phyloP scores from a whole-genome alignment of 345 rosid genomes.

The Murraya paniculata region DNA sequence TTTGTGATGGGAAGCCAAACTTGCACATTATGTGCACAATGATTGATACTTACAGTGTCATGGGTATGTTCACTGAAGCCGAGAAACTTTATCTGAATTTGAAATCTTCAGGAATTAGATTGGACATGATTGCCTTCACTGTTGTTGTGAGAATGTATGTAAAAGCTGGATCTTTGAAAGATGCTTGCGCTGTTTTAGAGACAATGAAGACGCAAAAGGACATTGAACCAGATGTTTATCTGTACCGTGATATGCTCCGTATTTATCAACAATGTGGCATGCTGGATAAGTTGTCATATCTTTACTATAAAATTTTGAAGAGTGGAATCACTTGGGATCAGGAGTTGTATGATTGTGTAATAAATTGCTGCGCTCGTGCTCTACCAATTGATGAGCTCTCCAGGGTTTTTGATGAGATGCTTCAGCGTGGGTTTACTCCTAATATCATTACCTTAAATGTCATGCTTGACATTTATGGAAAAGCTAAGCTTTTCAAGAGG shows the following conservation, averaged over 20 bases:
- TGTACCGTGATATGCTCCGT: constrained; percentile 81
- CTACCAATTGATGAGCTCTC: constrained; percentile 76
- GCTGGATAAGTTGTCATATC: constrained; percentile 48
- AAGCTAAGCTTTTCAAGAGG: constrained; percentile 74
- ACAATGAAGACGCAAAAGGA: constrained; percentile 60
- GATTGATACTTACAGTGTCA: constrained; percentile 64
- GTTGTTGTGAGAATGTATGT: constrained; percentile 77
- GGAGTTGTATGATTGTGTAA: constrained; percentile 77
- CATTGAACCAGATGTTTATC: constrained; percentile 67
- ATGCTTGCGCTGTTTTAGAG: constrained; percentile 71
- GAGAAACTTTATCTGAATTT: constrained; percentile 60
- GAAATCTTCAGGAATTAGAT: constrained; percentile 56
- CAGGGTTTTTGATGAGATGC: constrained; percentile 70
- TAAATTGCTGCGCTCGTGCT: constrained; percentile 88
- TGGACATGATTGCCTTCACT: constrained; percentile 76
- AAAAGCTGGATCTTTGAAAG: constrained; percentile 68
- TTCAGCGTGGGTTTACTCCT: constrained; percentile 62
- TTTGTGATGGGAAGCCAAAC: constrained; percentile 43
- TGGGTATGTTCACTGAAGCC: constrained; percentile 54
- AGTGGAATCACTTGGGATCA: constrained; percentile 78
- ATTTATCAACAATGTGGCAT: constrained; percentile 66
- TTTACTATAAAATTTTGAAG: constrained; percentile 56
- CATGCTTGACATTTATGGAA: constrained; percentile 83
- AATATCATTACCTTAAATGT: constrained; percentile 62
- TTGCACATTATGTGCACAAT: constrained; percentile 73